phyloP scores from a whole-genome alignment of 2,329 filamentous ascomycete species.

The Clonostachys rosea region DNA sequence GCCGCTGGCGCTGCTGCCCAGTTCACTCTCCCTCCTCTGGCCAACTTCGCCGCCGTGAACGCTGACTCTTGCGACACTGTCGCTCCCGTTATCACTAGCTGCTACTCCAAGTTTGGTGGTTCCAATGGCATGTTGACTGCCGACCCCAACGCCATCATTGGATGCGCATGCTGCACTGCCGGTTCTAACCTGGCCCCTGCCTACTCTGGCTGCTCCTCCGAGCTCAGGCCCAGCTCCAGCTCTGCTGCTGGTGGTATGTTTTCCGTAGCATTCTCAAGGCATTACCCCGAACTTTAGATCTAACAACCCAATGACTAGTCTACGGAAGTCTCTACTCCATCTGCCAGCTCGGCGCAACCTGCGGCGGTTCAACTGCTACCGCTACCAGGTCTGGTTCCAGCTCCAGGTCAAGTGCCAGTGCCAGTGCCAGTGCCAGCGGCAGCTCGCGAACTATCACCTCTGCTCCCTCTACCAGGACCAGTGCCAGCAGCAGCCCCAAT shows the following conservation, averaged over 20 bases:
- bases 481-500: conserved; percentile 1
- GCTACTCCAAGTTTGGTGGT: conserved; percentile 15
- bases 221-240: conserved; percentile 7
- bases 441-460: conserved; percentile 2
- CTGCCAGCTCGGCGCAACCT: not conserved
- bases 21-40: conserved; percentile 8
- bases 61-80: conserved; percentile 13
- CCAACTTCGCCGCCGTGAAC: conserved; percentile 11
- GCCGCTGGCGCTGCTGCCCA: conserved; percentile 17
- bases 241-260: no score
- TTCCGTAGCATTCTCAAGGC: no score
- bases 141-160: conserved; percentile 10
- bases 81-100: conserved; percentile 12
- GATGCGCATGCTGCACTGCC: conserved; percentile 19
- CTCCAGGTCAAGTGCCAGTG: no score
- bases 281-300: conserved; percentile 8
- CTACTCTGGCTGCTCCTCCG: conserved; percentile 20
- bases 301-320: conserved; percentile 10
- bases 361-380: not conserved
- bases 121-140: conserved; percentile 11
- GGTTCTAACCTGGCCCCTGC: conserved; percentile 10
- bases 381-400: not conserved
- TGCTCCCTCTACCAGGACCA: no score
- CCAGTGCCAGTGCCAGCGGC: not conserved
- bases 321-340: not conserved